These are phyloP conservation scores for Metschnikowia bowlesiae DNA, from an alignment of 805 yeast species.

Conservation along the genomic window DNA sequence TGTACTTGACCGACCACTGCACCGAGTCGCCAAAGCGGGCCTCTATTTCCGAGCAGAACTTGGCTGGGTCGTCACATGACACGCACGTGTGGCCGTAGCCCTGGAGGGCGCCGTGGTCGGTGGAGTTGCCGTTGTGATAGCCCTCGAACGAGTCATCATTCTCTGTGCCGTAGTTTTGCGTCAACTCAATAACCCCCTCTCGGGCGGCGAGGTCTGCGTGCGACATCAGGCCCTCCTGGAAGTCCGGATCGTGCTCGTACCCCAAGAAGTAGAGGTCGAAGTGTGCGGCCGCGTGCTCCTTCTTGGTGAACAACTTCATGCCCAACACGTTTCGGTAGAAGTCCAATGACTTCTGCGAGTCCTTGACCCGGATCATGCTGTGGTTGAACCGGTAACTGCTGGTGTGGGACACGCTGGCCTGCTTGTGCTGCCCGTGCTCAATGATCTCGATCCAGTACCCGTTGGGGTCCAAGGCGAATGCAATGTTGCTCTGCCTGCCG, in stretches of 20 bases:
- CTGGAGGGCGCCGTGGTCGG: conserved; percentile 51
- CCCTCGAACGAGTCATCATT: conserved; percentile 60
- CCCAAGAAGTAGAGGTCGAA: conserved; percentile 87
- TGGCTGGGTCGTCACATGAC: conserved; percentile 58
- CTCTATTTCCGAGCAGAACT: conserved; percentile 51
- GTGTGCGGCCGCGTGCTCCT: conserved; percentile 61
- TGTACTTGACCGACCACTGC: conserved; percentile 55
- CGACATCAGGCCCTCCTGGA: conserved; percentile 40
- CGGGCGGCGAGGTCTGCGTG: conserved; percentile 33
- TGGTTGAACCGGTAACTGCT: conserved; percentile 66
- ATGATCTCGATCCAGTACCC: conserved; percentile 95
- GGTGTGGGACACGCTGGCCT: conserved; percentile 35
- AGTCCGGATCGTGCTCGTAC: conserved; percentile 47
- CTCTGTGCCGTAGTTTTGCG: conserved; percentile 97
- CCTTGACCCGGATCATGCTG: conserved; percentile 89
- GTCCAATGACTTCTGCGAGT: conserved; percentile 66
- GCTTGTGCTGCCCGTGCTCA: conserved; percentile 46
- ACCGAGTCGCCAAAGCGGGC: conserved; percentile 37
- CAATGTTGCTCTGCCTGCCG: conserved; percentile 91
- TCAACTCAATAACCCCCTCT: conserved; percentile 79
- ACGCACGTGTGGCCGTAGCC: conserved; percentile 89
- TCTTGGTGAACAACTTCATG: conserved; percentile 60
- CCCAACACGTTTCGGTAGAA: conserved; percentile 82
- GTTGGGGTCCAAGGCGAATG: conserved; percentile 92
- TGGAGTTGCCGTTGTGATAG: conserved; percentile 76